Conservation (phyloP, 2,329 filamentous ascomycete genomes). For the Dryadomyces quercus-mongolicae region DNA sequence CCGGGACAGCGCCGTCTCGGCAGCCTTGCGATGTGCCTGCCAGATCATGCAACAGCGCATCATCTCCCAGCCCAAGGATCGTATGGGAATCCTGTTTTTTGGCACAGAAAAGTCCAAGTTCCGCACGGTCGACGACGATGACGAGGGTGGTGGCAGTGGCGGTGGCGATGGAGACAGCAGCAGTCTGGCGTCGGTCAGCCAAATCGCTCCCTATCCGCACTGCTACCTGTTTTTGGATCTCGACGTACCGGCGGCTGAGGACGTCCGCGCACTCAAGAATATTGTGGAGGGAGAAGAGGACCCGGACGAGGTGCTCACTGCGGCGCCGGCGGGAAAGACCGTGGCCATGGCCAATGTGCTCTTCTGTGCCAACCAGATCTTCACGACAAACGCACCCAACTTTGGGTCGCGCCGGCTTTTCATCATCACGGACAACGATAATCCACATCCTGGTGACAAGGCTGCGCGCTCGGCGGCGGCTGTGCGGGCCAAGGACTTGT, state of each 20-base stretch:
- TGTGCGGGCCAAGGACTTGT: conserved; percentile 85
- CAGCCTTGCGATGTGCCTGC: conserved; percentile 88
- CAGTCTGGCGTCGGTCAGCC: background rate
- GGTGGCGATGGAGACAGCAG: conserved; percentile 28
- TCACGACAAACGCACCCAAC: conserved; percentile 88
- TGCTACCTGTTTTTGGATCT: conserved; percentile 88
- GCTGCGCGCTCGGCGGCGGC: conserved; percentile 62
- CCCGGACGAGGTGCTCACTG: conserved; percentile 53
- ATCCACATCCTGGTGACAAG: conserved; percentile 67
- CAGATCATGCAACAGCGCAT: conserved; percentile 96
- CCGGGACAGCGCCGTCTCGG: conserved; percentile 64
- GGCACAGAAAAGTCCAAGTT: conserved; percentile 80
- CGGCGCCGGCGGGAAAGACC: conserved; percentile 44
- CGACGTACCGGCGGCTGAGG: conserved; percentile 72
- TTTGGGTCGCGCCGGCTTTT: conserved; percentile 91
- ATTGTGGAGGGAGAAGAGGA: conserved; percentile 71
- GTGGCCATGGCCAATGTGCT: conserved; percentile 80
- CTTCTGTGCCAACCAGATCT: conserved; percentile 92
- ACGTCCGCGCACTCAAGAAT: conserved; percentile 67
- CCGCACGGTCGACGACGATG: conserved; percentile 22
- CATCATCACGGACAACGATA: conserved; percentile 87
- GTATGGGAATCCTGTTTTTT: conserved; percentile 92
- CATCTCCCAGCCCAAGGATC: conserved; percentile 89
- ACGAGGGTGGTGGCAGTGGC: background rate
- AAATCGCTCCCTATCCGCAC: conserved; percentile 64